Evolutionary conservation across 2,329 filamentous ascomycete genomes (phyloP).

Genomic region (Thielaviopsis musarum): DNA sequence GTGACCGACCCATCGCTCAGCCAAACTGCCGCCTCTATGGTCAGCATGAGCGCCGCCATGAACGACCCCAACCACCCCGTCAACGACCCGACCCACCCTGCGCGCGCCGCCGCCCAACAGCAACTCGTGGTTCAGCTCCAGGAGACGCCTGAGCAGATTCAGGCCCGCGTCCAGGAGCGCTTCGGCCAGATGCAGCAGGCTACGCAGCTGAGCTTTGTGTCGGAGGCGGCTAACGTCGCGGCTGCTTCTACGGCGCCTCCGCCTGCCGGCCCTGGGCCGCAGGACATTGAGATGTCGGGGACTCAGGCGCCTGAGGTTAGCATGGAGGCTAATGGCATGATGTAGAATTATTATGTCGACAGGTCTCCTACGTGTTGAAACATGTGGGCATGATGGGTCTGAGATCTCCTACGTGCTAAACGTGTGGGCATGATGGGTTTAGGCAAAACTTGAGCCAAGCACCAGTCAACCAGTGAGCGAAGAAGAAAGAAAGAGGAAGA

Average conservation of each 20-base stretch:
- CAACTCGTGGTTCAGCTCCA: slow-evolving; percentile 6
- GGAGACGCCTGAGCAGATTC: slow-evolving; percentile 7
- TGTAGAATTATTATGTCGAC: background rate
- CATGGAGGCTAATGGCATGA: background rate
- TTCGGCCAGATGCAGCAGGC: slow-evolving; percentile 9
- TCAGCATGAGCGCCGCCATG: background rate
- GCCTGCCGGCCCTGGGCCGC: background rate
- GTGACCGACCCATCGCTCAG: slow-evolving; percentile 10
- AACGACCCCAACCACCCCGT: slow-evolving; percentile 3
- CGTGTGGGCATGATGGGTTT: too few species aligned
- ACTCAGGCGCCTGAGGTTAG: background rate
- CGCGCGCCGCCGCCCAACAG: slow-evolving; percentile 4
- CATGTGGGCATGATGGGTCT: too few species aligned
- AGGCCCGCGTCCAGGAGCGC: slow-evolving; percentile 8
- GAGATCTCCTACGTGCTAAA: background rate
- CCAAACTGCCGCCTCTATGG: slow-evolving; percentile 6
- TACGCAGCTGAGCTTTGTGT: slow-evolving; percentile 1
- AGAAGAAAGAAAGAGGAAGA: background rate
- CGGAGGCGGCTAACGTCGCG: background rate
- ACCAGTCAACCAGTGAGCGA: background rate
- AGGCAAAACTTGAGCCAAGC: background rate
- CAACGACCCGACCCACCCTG: slow-evolving; percentile 1
- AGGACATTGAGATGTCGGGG: background rate
- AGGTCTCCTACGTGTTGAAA: background rate
- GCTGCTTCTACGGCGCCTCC: background rate